Percentiles rank a stretch among this genome's conserved stretches.
Evolutionary conservation across 202 grass and related monocot species (phyloP).

Genomic region (Sporobolus alterniflorus): DNA sequence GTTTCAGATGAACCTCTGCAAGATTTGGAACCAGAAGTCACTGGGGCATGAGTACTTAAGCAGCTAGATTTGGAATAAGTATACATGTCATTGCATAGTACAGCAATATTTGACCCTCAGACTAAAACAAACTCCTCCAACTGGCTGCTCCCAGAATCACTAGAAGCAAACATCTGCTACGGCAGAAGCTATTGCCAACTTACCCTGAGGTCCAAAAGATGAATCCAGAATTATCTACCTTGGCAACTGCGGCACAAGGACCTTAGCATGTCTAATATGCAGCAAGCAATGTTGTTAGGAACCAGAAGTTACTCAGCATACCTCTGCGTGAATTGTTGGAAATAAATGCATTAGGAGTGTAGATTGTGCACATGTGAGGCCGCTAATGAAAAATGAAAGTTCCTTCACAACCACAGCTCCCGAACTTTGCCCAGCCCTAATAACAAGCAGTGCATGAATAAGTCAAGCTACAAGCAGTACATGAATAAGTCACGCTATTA

Average conservation of each 20-base stretch:
- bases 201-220: background rate
- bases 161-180: background rate
- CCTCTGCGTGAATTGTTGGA: background rate
- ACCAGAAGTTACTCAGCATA: background rate
- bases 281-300: background rate
- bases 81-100: background rate
- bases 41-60: no score
- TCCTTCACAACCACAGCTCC: background rate
- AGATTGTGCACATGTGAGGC: background rate
- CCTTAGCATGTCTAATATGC: background rate
- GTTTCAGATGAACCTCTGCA: background rate
- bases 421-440: background rate
- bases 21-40: no score
- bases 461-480: no score
- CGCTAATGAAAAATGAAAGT: background rate
- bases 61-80: background rate
- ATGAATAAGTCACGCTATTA: background rate
- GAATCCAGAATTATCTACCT: background rate
- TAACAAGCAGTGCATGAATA: background rate
- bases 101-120: background rate
- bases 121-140: background rate
- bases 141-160: background rate
- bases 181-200: background rate
- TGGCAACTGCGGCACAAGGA: background rate
- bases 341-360: background rate